A percentile compares a stretch with the other conserved stretches of the same genome.
Conservation (phyloP, 2,329 filamentous ascomycete genomes). For the Lasiodiplodia citricola region DNA sequence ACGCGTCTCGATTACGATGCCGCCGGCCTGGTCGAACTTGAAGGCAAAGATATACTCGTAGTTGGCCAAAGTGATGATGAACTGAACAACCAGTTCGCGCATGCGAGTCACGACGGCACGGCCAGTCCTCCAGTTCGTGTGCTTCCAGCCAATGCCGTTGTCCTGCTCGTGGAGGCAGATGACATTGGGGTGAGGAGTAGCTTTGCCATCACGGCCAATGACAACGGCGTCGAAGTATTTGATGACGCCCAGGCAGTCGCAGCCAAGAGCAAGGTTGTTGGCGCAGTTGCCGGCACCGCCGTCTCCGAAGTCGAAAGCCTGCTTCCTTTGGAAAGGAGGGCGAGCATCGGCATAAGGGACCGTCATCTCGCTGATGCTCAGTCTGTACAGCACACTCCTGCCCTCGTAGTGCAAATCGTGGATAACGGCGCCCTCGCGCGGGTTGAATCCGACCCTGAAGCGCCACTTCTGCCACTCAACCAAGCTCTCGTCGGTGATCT, state of each 20-base stretch:
- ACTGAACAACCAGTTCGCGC: conserved; percentile 69
- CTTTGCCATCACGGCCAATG: conserved; percentile 59
- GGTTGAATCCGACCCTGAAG: conserved; percentile 47
- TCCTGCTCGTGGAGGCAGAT: conserved; percentile 74
- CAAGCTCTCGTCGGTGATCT: conserved; percentile 52
- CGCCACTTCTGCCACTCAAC: conserved; percentile 56
- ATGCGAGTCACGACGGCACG: conserved; percentile 66
- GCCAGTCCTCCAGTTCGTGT: conserved; percentile 70
- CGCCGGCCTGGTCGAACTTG: conserved; percentile 68
- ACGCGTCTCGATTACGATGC: conserved; percentile 65
- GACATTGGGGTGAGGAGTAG: conserved; percentile 62
- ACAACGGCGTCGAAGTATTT: conserved; percentile 68
- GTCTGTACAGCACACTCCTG: conserved; percentile 68
- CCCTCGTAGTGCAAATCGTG: conserved; percentile 73
- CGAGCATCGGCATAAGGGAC: conserved; percentile 41
- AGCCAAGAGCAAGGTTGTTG: conserved; percentile 71
- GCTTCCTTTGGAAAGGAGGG: conserved; percentile 69
- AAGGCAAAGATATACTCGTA: conserved; percentile 73
- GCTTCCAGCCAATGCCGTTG: conserved; percentile 72
- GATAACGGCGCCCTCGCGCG: conserved; percentile 66
- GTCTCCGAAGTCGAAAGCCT: conserved; percentile 75
- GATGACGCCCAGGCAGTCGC: conserved; percentile 71
- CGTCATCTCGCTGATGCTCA: conserved; percentile 71
- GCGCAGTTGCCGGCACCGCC: conserved; percentile 69
- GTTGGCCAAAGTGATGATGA: conserved; percentile 71